phyloP scores from a whole-genome alignment of 306 rosid genomes.

The Corylus americana region DNA sequence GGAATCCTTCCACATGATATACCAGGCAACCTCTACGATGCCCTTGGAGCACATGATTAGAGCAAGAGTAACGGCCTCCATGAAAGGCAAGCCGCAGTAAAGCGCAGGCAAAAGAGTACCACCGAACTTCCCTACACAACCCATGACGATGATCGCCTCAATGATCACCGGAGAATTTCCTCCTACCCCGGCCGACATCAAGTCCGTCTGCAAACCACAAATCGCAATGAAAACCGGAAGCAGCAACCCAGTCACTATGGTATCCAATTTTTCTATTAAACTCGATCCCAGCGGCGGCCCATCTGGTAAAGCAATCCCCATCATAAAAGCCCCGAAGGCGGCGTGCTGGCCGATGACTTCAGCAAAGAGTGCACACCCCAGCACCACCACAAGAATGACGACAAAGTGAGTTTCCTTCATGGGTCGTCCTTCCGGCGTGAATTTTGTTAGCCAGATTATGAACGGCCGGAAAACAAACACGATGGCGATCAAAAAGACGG shows the following conservation, averaged over 20 bases:
- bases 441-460: slow-evolving; percentile 10
- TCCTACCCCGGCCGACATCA: not conserved
- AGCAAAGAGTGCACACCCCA: not conserved
- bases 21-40: not conserved
- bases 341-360: slow-evolving; percentile 8
- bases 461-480: slow-evolving; percentile 5
- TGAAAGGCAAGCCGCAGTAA: not conserved
- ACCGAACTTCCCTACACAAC: slow-evolving; percentile 18
- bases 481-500: not conserved
- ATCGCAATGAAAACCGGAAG: slow-evolving; percentile 14
- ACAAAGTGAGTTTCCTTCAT: not conserved
- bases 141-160: slow-evolving; percentile 5
- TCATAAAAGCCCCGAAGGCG: not conserved
- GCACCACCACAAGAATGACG: not conserved
- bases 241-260: not conserved
- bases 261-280: slow-evolving; percentile 1
- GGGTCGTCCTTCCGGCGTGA: not conserved
- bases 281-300: slow-evolving; percentile 19
- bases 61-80: slow-evolving; percentile 18
- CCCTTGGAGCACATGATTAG: slow-evolving; percentile 27
- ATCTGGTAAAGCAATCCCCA: slow-evolving; percentile 19
- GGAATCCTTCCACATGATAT: not conserved
- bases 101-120: slow-evolving; percentile 20
- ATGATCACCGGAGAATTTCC: not conserved
- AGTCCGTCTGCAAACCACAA: slow-evolving; percentile 8